phyloP scores from a whole-genome alignment of 768 basidiomycete genomes.

The Mrakia blollopis region DNA sequence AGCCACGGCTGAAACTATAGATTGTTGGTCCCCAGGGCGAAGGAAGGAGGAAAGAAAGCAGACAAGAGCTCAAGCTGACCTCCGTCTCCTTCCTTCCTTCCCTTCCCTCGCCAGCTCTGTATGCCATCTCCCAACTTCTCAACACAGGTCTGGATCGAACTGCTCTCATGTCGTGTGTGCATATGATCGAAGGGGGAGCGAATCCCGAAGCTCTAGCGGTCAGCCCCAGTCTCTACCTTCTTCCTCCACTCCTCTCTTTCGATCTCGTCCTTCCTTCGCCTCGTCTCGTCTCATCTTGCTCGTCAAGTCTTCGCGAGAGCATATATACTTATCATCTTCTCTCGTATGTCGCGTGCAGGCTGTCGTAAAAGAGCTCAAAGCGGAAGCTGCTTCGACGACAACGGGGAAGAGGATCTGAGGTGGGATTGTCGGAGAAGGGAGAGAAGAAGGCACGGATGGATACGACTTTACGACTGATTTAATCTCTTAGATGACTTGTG shows the following conservation, averaged over 20 bases:
- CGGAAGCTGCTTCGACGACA: not conserved
- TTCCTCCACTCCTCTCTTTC: not conserved
- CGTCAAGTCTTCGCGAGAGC: too few relatives aligned
- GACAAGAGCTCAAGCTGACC: not conserved
- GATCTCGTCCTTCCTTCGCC: not conserved
- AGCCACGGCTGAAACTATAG: conserved; percentile 7
- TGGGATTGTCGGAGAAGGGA: not conserved
- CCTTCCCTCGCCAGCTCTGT: conserved; percentile 1
- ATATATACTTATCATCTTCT: not conserved
- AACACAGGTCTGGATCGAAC: conserved; percentile 26
- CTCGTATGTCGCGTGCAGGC: too few relatives aligned
- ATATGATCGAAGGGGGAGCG: conserved; percentile 25
- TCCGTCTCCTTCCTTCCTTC: too few relatives aligned
- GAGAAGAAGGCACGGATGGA: not conserved
- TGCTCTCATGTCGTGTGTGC: conserved; percentile 14
- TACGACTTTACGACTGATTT: not conserved
- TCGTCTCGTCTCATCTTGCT: too few relatives aligned
- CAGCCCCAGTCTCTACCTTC: not conserved
- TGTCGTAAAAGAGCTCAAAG: conserved; percentile 10
- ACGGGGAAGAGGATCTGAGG: not conserved
- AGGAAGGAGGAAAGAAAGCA: not conserved
- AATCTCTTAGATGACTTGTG: not conserved
- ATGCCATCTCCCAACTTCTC: conserved; percentile 27
- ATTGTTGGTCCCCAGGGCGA: not conserved
- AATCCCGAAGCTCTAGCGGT: conserved; percentile 23